Evolutionary conservation across 345 rosid genomes (phyloP), one percentile per base, ranked within the genome.

Genomic region (Melastoma malabathricum): DNA sequence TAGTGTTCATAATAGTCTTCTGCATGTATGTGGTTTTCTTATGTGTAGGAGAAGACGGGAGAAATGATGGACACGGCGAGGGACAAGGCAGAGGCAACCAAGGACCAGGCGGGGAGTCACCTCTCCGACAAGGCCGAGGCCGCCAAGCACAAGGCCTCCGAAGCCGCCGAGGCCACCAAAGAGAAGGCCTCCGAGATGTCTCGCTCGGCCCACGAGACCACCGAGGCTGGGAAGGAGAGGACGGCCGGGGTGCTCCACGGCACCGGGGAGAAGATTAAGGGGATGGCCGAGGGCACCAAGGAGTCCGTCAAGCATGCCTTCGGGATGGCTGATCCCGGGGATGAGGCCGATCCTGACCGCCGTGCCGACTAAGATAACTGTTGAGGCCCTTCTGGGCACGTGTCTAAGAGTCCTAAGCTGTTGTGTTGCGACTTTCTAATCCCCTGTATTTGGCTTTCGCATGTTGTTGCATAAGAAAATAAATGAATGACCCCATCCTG

Each of bases 221-320:
- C 41, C 41, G 41, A 34, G 41, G 41, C 41, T 0, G 12, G 41
- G 2, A 34, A 34, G 41, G 41, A 6, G 41, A 34, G 41, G 41
- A 34, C 41, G 41, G 41, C 41, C 12, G 12, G 41, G 2, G 12
- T 34, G 41, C 12, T 34, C 12, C 41, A 34, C 12, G 2, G 41
- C 41, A 34, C 12, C 41, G 12, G 1, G 12, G 41, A 34, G 41
- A 34, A 34, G 41, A 12, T 34, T 2, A 34, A 34, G 38, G 38
- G 38, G 18, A 55, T 55, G 59, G 50, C 59, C 18, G 18, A 20
- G 4, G 41, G 59, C 12, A 48, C 59, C 12, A 25, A 44, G 18
- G 59, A 56, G 41, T 43, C 51, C 13, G 59, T 56, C 23, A 46
- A 56, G 59, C 34, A 29, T 44, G 34, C 59, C 19, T 45, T 56